Base-by-base conservation (phyloP, 2,329 filamentous ascomycete genomes). In the Neodidymelliopsis sp. region DNA sequence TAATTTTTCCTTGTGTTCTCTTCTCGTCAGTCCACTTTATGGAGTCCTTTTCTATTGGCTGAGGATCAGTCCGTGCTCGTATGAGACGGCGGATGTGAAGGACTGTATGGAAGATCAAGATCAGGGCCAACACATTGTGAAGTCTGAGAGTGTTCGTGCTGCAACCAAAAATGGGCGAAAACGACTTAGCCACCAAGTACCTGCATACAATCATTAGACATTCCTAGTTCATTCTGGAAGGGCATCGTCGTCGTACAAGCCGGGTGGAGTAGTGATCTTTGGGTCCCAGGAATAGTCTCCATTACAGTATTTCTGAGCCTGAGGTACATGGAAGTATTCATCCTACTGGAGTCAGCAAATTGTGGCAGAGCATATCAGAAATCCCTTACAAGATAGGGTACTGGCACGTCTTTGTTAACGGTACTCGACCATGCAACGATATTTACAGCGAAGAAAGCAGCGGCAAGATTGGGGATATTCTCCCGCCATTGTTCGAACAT, bases 181-280 rank as follows among this genome's bases (percentile, higher is more conserved):
- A 49, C 2, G 76, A 41, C 25, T 73, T 70, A n/a, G 74, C 74
- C 6, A 76, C 57, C 15, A 76, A 37, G 56, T 79, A 79, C 30
- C 74, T 75, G 29, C 9, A 20, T 2, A 9, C 6, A 20, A 24
- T 27, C 22, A 16, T 45, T 19, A 28, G 38, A 4, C 23, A 27
- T 6, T 15, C 2, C 11, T 18, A 20, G 15, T 24, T 11, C 7
- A 6, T 23, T 8, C 2, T 8, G 11, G 12, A 13, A 24, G 10
- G 15, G 2, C 24, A 12, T 27, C 34, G 6, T 23, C 13, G 75
- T 64, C 60, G 38, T 75, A 79, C 63, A 99, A 77, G 24, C 92
- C 94, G 0, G 94, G 93, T 0, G 94, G 94, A 1, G 94, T 99
- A 0, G 94, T 99, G 67, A 99, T 94, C 71, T 97, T 99, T 51